Evolutionary conservation across 345 rosid species (phyloP).

Genomic region (Euphorbia lathyris): DNA sequence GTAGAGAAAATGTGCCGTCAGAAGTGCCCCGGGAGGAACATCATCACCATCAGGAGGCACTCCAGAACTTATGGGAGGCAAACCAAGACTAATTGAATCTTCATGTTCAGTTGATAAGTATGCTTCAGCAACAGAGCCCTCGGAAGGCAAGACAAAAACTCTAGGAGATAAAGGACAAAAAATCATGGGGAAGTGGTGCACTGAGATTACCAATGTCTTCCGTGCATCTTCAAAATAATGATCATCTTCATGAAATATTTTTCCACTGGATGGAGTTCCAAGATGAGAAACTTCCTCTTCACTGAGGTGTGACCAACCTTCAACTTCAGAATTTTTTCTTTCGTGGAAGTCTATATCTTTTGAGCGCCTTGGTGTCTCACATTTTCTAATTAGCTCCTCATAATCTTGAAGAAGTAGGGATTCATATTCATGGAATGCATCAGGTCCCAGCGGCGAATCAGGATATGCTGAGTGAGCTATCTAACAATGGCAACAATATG

Average conservation of each 20-base stretch:
- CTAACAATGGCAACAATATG: conserved; percentile 34
- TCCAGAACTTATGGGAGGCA: conserved; percentile 78
- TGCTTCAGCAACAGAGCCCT: conserved; percentile 90
- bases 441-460: conserved; percentile 91
- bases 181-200: conserved; percentile 85
- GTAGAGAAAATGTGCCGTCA: conserved; percentile 89
- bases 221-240: conserved; percentile 36
- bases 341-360: conserved; percentile 25
- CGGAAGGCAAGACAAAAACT: conserved; percentile 89
- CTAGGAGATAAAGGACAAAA: conserved; percentile 82
- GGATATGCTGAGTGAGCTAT: conserved; percentile 77
- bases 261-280: conserved; percentile 43
- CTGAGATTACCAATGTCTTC: conserved; percentile 54
- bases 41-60: conserved; percentile 63
- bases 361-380: conserved; percentile 28
- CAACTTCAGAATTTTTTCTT: conserved; percentile 38
- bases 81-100: conserved; percentile 79
- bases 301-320: conserved; percentile 58
- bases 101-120: conserved; percentile 60
- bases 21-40: conserved; percentile 77
- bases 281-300: conserved; percentile 44
- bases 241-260: conserved; percentile 32
- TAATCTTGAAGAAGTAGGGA: conserved; percentile 90
- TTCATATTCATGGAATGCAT: conserved; percentile 86
- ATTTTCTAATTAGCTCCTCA: conserved; percentile 67